Conservation (phyloP, 495 filamentous ascomycete genomes). For the Penicillium desertorum region DNA sequence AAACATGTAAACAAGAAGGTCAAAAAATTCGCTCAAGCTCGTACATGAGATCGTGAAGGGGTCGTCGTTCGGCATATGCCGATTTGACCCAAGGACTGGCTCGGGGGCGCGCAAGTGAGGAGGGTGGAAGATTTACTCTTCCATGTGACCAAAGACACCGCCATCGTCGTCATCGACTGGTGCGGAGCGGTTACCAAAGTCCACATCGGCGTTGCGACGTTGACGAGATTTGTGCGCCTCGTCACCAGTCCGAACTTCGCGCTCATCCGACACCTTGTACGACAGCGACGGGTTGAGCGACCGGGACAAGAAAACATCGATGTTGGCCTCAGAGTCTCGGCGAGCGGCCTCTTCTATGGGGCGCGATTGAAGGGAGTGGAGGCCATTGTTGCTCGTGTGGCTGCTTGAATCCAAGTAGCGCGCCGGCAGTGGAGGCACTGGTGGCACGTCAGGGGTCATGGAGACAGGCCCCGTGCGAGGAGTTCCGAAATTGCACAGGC, state of each 20-base stretch:
- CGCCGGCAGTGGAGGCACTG: conserved; percentile 79
- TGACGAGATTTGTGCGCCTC: conserved; percentile 49
- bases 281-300: conserved; percentile 50
- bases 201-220: conserved; percentile 69
- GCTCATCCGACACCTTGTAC: conserved; percentile 51
- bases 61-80: conserved; percentile 16
- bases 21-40: conserved; percentile 44
- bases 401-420: conserved; percentile 43
- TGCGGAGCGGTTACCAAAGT: conserved; percentile 63
- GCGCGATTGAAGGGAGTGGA: conserved; percentile 28
- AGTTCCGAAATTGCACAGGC: conserved; percentile 87
- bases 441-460: conserved; percentile 75
- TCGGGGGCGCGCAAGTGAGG: conserved; percentile 1
- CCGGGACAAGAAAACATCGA: conserved; percentile 35
- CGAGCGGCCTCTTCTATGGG: conserved; percentile 43
- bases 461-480: conserved; percentile 69
- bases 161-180: conserved; percentile 90
- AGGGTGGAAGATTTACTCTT: conserved; percentile 59
- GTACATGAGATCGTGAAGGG: conserved; percentile 43
- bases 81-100: conserved; percentile 3
- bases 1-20: conserved; percentile 34
- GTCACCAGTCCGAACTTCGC: conserved; percentile 39
- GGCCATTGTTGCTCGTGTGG: conserved; percentile 29
- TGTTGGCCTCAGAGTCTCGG: conserved; percentile 35
- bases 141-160: conserved; percentile 93